These are phyloP conservation scores for Periconia sp. DNA, from an alignment of 2,329 filamentous ascomycete species.

Conservation along the genomic window DNA sequence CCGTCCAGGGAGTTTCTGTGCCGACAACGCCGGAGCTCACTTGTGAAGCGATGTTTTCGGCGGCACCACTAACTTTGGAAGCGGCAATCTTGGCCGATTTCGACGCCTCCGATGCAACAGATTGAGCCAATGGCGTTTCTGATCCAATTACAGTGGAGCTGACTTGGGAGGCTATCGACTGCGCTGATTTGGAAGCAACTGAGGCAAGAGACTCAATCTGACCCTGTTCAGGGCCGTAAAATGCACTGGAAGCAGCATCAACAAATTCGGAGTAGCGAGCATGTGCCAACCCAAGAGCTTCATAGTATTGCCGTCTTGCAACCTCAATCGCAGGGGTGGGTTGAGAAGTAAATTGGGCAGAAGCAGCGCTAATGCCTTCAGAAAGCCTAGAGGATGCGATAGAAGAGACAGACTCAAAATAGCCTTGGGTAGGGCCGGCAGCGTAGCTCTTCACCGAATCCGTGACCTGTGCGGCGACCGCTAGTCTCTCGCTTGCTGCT, in stretches of 20 bases:
- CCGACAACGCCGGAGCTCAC: constrained; percentile 51
- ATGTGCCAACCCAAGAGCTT: constrained; percentile 76
- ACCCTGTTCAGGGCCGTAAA: constrained; percentile 55
- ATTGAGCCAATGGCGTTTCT: constrained; percentile 53
- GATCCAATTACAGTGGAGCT: constrained; percentile 46
- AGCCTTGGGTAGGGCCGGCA: constrained; percentile 48
- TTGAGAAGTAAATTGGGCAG: constrained; percentile 68
- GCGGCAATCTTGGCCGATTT: constrained; percentile 39
- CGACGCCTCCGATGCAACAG: constrained; percentile 45
- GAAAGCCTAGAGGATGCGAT: constrained; percentile 70
- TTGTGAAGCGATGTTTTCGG: constrained; percentile 47
- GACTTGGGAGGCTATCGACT: constrained; percentile 45
- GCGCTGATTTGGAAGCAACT: constrained; percentile 42
- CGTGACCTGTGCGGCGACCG: constrained; percentile 54
- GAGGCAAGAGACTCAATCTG: constrained; percentile 38
- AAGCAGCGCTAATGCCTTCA: constrained; percentile 70
- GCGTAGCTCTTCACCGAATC: constrained; percentile 43
- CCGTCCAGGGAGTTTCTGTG: constrained; percentile 53
- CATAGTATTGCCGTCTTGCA: constrained; percentile 71
- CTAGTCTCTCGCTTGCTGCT: constrained; percentile 62
- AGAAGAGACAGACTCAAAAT: constrained; percentile 61
- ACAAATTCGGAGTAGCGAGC: constrained; percentile 77
- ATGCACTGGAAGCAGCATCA: constrained; percentile 68
- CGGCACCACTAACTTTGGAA: constrained; percentile 53
- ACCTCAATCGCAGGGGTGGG: constrained; percentile 62